These are phyloP conservation scores for Pythium monospermum DNA, from an alignment of 352 stramenopile species.

Conservation along the genomic window DNA sequence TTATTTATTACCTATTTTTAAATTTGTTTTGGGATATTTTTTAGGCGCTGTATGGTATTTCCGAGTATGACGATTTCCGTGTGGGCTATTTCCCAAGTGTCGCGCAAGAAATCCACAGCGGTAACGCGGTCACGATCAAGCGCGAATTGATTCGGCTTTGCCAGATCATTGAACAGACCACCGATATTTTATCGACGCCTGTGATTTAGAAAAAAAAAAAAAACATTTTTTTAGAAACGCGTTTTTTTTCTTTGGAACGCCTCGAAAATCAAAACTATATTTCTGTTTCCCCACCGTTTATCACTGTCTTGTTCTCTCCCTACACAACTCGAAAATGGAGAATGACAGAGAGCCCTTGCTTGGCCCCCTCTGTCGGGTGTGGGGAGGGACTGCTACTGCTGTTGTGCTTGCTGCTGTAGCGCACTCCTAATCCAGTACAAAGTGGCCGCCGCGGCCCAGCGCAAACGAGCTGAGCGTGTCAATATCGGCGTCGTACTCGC, in stretches of 20 bases:
- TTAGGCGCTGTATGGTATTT: slow-evolving; percentile 77
- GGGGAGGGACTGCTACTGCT: too few relatives aligned
- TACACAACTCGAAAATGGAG: too few relatives aligned
- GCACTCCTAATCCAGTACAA: slow-evolving; percentile 80
- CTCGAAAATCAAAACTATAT: too few relatives aligned
- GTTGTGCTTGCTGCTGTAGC: too few relatives aligned
- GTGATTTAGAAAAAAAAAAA: slow-evolving; percentile 31
- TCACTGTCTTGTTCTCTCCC: too few relatives aligned
- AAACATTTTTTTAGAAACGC: too few relatives aligned
- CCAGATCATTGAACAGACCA: slow-evolving; percentile 72
- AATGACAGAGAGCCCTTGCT: too few relatives aligned
- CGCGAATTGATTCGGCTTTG: slow-evolving; percentile 73
- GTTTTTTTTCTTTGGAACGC: too few relatives aligned
- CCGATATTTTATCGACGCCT: slow-evolving; percentile 60
- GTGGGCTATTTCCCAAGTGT: slow-evolving; percentile 70
- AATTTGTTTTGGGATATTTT: background rate
- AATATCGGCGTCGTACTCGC: slow-evolving; percentile 73
- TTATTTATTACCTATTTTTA: background rate
- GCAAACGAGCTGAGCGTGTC: slow-evolving; percentile 76
- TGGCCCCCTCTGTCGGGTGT: too few relatives aligned
- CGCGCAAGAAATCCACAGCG: slow-evolving; percentile 62
- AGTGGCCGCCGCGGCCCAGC: slow-evolving; percentile 72
- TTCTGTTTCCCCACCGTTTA: too few relatives aligned
- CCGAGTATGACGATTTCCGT: slow-evolving; percentile 78
- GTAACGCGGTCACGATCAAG: slow-evolving; percentile 69